These are phyloP conservation scores for Emmonsiellopsis sp. DNA, from an alignment of 2,329 filamentous ascomycete species.

Conservation along the genomic window DNA sequence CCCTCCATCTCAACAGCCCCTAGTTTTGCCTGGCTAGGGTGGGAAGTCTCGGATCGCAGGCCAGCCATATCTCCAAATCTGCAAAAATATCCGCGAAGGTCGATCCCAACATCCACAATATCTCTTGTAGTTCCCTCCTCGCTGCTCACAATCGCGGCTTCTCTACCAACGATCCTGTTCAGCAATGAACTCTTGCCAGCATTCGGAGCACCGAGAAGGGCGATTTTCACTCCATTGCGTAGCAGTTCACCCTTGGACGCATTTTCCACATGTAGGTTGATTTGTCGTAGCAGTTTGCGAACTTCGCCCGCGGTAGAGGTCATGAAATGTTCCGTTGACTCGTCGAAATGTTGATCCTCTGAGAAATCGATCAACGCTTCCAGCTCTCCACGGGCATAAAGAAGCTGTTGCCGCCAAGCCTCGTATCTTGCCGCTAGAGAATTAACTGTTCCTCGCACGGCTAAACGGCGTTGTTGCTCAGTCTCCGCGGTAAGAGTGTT, in stretches of 20 bases:
- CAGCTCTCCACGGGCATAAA: slow-evolving; percentile 78
- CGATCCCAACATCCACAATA: slow-evolving; percentile 83
- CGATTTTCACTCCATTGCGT: slow-evolving; percentile 74
- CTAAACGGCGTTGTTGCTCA: slow-evolving; percentile 83
- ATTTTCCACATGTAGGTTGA: slow-evolving; percentile 64
- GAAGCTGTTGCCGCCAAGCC: slow-evolving; percentile 64
- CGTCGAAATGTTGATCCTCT: slow-evolving; percentile 95
- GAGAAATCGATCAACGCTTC: slow-evolving; percentile 96
- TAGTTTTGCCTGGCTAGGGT: slow-evolving; percentile 32
- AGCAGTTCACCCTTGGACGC: slow-evolving; percentile 76
- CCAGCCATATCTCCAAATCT: slow-evolving; percentile 95
- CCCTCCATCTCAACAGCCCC: slow-evolving; percentile 80
- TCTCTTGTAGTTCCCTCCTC: slow-evolving; percentile 93
- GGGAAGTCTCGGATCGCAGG: slow-evolving; percentile 47
- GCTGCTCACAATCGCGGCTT: slow-evolving; percentile 88
- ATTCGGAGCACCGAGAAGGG: slow-evolving; percentile 84
- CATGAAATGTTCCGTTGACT: slow-evolving; percentile 66
- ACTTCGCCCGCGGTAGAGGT: slow-evolving; percentile 60
- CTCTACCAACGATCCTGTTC: slow-evolving; percentile 79
- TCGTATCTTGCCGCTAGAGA: slow-evolving; percentile 69
- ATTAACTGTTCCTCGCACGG: slow-evolving; percentile 67
- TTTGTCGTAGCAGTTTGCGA: slow-evolving; percentile 48
- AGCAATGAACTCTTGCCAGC: slow-evolving; percentile 90
- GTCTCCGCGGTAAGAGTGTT: slow-evolving; percentile 61
- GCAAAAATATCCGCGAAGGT: slow-evolving; percentile 82